A percentile compares a stretch with the other conserved stretches of the same genome.
Evolutionary conservation across 2,329 filamentous ascomycete species (phyloP).

Genomic region (Hypomyces rosellus): DNA sequence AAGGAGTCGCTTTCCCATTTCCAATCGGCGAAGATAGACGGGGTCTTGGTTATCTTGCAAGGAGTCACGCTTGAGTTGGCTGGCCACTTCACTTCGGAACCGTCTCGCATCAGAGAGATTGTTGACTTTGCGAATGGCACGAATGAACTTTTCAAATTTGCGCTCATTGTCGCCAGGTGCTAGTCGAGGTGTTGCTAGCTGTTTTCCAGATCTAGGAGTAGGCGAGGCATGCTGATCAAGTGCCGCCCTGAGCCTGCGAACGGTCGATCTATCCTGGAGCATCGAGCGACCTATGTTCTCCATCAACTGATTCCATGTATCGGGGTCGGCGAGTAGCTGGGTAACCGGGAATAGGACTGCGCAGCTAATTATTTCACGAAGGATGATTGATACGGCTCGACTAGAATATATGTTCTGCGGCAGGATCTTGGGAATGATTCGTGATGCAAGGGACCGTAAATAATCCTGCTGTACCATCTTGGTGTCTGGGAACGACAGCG

Average conservation of each 20-base stretch:
- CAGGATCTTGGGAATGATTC: slow-evolving; percentile 67
- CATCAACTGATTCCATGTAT: slow-evolving; percentile 96
- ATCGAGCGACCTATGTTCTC: slow-evolving; percentile 81
- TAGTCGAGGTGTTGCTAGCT: slow-evolving; percentile 72
- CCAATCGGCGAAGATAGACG: slow-evolving; percentile 79
- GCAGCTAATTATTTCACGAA: slow-evolving; percentile 88
- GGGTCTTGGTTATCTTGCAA: slow-evolving; percentile 73
- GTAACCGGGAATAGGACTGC: slow-evolving; percentile 81
- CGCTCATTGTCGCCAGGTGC: slow-evolving; percentile 77
- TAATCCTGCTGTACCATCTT: slow-evolving; percentile 85
- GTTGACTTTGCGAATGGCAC: slow-evolving; percentile 79
- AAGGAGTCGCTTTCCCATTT: slow-evolving; percentile 83
- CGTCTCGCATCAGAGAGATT: slow-evolving; percentile 89
- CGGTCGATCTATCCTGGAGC: slow-evolving; percentile 91
- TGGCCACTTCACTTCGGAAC: slow-evolving; percentile 86
- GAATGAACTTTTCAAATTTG: slow-evolving; percentile 90
- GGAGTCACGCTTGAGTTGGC: slow-evolving; percentile 81
- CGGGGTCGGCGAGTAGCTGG: slow-evolving; percentile 77
- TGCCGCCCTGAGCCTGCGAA: slow-evolving; percentile 83
- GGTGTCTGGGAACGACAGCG: slow-evolving; percentile 74
- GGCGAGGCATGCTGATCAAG: slow-evolving; percentile 89
- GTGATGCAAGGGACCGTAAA: slow-evolving; percentile 66
- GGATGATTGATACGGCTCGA: slow-evolving; percentile 69
- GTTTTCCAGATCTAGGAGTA: slow-evolving; percentile 58
- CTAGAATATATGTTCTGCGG: slow-evolving; percentile 70